Evolutionary conservation across 306 rosid genomes (phyloP).

Genomic region (Quercus rubra): DNA sequence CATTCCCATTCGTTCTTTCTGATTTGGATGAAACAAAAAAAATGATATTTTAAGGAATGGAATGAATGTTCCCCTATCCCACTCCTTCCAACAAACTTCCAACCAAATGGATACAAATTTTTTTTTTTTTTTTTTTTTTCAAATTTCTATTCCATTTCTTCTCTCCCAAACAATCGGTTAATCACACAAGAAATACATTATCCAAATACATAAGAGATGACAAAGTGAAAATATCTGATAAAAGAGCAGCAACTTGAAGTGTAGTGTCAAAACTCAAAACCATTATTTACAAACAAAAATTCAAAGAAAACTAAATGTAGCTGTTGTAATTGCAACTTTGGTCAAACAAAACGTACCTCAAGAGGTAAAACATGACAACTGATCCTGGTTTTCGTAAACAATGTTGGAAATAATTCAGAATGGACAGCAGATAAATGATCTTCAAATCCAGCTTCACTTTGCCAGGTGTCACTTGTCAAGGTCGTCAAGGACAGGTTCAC

Average conservation of each 20-base stretch:
- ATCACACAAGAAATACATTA: too few relatives aligned
- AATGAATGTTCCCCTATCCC: too few relatives aligned
- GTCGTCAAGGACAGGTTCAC: background rate
- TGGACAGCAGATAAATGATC: conserved; percentile 7
- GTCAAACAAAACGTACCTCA: background rate
- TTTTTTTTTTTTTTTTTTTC: too few relatives aligned
- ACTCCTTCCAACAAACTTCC: too few relatives aligned
- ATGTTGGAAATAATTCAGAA: background rate
- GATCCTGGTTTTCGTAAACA: background rate
- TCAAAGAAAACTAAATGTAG: background rate
- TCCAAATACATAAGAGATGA: too few relatives aligned
- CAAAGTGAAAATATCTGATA: background rate
- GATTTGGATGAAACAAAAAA: too few relatives aligned
- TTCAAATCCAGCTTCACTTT: conserved; percentile 18
- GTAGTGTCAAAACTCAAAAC: background rate
- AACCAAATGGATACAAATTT: too few relatives aligned
- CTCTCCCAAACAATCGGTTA: too few relatives aligned
- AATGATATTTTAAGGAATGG: too few relatives aligned
- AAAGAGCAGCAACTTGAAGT: background rate
- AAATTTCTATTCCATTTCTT: too few relatives aligned
- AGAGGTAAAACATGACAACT: background rate
- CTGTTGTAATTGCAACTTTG: background rate
- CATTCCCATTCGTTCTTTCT: too few relatives aligned
- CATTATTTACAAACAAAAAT: background rate
- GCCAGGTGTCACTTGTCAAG: background rate